A percentile compares a stretch with the other conserved stretches of the same genome.
Conservation (phyloP, 805 yeast species). For the Blastobotrys terrestris region DNA sequence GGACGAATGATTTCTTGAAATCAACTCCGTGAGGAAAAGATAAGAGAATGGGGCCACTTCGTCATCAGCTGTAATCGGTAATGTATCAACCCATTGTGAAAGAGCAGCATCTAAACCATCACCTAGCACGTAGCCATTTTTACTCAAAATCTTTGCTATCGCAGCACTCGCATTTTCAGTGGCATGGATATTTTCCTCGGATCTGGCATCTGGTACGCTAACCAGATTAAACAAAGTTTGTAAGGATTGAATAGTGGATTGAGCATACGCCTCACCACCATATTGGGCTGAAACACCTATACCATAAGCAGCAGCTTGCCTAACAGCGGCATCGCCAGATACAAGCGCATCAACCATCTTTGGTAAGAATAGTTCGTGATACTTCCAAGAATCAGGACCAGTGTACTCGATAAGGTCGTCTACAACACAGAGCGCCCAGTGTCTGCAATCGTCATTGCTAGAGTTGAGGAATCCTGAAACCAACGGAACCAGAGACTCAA, state of each 20-base stretch:
- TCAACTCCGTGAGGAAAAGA: constrained; percentile 64
- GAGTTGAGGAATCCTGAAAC: constrained; percentile 57
- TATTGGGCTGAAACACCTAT: constrained; percentile 82
- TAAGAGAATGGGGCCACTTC: constrained; percentile 86
- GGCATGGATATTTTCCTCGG: constrained; percentile 78
- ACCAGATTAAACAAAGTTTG: constrained; percentile 70
- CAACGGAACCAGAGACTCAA: constrained; percentile 54
- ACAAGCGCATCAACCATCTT: constrained; percentile 59
- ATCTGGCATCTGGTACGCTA: constrained; percentile 70
- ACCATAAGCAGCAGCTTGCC: constrained; percentile 82
- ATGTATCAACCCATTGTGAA: constrained; percentile 69
- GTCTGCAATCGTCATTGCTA: constrained; percentile 58
- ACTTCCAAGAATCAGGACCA: constrained; percentile 60
- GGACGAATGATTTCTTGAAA: constrained; percentile 58
- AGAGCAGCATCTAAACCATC: constrained; percentile 53
- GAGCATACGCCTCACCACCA: constrained; percentile 60
- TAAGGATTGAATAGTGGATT: constrained; percentile 61
- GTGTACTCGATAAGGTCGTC: constrained; percentile 77
- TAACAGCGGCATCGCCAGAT: constrained; percentile 45
- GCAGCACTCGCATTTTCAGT: constrained; percentile 83
- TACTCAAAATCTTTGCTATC: constrained; percentile 74
- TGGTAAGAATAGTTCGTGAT: constrained; percentile 57
- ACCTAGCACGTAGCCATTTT: constrained; percentile 52
- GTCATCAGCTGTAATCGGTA: constrained; percentile 79
- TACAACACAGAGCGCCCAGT: constrained; percentile 74